phyloP scores from a whole-genome alignment of 768 basidiomycete genomes.

The Suillus ampliporus region DNA sequence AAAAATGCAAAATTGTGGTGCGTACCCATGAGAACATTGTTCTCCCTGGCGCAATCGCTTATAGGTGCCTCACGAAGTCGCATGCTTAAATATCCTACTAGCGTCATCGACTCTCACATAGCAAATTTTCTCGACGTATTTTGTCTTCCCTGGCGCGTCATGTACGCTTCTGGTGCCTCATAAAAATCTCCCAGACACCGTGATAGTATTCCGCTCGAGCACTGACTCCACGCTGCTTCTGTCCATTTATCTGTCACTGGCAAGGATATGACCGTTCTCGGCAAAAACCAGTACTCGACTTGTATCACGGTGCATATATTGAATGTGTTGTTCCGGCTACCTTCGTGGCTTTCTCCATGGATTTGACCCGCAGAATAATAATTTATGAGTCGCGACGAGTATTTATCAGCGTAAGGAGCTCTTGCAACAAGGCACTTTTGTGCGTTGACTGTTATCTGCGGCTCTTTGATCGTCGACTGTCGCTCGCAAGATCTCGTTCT shows the following conservation, averaged over 20 bases:
- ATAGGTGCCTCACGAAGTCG: conserved; percentile 51
- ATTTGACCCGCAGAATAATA: too few species aligned
- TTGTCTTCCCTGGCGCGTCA: conserved; percentile 33
- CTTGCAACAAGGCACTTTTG: too few species aligned
- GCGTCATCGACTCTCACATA: conserved; percentile 35
- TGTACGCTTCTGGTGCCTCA: conserved; percentile 32
- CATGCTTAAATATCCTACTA: conserved; percentile 35
- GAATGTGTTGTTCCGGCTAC: too few species aligned
- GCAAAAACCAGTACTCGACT: conserved; percentile 2
- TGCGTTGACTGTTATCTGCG: too few species aligned
- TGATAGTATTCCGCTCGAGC: conserved; percentile 32
- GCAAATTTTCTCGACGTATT: conserved; percentile 35
- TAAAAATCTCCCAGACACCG: conserved; percentile 14
- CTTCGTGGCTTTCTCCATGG: too few species aligned
- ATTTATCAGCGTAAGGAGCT: too few species aligned
- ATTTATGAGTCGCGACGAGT: too few species aligned
- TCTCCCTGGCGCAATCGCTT: conserved; percentile 17
- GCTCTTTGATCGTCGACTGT: too few species aligned
- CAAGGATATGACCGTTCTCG: not conserved
- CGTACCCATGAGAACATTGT: conserved; percentile 2
- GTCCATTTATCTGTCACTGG: conserved; percentile 24
- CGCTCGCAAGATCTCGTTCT: too few species aligned
- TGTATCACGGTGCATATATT: too few species aligned
- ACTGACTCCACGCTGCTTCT: conserved; percentile 26
- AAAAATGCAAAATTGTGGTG: conserved; percentile 52